Evolutionary conservation across 331 rosid genomes (phyloP).

Genomic region (Quercus lobata): DNA sequence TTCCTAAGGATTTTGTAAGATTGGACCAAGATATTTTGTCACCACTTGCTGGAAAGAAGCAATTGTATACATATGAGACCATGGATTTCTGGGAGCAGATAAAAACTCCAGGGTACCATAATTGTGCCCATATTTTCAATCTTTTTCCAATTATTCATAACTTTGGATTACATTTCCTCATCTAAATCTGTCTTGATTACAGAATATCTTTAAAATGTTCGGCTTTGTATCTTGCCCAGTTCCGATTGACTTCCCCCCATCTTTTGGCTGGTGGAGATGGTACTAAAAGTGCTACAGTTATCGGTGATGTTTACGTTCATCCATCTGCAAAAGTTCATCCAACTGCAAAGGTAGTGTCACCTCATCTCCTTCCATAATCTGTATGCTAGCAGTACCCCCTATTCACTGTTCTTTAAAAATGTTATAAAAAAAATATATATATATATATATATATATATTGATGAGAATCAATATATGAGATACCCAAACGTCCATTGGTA

Average conservation of each 20-base stretch:
- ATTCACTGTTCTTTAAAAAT: neutral
- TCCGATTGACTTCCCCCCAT: conserved; percentile 59
- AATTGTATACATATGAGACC: conserved; percentile 78
- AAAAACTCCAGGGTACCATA: conserved; percentile 81
- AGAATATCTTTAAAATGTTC: conserved; percentile 98
- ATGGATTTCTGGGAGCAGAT: conserved; percentile 95
- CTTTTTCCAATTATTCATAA: neutral
- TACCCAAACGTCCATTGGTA: neutral
- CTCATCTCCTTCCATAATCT: neutral
- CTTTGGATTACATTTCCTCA: neutral
- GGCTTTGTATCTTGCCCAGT: conserved; percentile 82
- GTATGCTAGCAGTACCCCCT: neutral
- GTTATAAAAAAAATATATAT: neutral
- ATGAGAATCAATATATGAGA: neutral
- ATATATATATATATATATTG: neutral
- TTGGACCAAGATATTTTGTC: conserved; percentile 96
- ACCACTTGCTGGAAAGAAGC: conserved; percentile 94
- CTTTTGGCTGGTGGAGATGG: conserved; percentile 78
- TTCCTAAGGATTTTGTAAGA: conserved; percentile 69
- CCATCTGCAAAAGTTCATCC: conserved; percentile 97
- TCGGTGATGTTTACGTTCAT: conserved; percentile 82
- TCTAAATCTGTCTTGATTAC: conserved; percentile 21
- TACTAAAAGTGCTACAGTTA: conserved; percentile 54
- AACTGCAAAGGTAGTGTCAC: conserved; percentile 67
- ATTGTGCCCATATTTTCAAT: neutral